These are phyloP conservation scores for Mycotypha africana DNA, from an alignment of 371 early-diverging fungal genomes.

Conservation along the genomic window DNA sequence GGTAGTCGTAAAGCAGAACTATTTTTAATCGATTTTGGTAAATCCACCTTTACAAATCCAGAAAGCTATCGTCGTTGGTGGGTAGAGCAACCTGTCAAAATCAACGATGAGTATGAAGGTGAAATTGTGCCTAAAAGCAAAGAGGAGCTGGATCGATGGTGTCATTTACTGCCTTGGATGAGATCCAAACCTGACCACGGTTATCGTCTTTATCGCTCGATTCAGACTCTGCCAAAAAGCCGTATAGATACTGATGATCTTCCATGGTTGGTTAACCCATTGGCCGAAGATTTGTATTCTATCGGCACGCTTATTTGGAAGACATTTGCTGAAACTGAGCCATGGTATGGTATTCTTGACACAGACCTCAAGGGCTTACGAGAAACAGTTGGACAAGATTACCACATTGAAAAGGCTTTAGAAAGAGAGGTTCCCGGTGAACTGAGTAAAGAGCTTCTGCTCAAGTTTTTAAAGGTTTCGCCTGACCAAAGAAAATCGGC, in stretches of 20 bases:
- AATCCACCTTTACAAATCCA: constrained; percentile 42
- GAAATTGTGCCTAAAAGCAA: constrained; percentile 27
- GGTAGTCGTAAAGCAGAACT: constrained; percentile 40
- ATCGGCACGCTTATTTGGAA: constrained; percentile 64
- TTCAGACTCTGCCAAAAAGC: constrained; percentile 53
- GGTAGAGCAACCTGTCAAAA: constrained; percentile 21
- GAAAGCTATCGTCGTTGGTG: constrained; percentile 49
- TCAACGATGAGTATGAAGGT: constrained; percentile 15
- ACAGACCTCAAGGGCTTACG: constrained; percentile 52
- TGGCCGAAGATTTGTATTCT: constrained; percentile 60
- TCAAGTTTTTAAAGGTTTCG: constrained; percentile 36
- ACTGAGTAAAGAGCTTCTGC: constrained; percentile 38
- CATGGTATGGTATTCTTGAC: constrained; percentile 60
- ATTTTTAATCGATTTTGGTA: constrained; percentile 60
- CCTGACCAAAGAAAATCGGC: constrained; percentile 45
- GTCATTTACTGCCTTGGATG: constrained; percentile 42
- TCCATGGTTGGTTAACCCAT: constrained; percentile 46
- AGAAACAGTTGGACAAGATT: constrained; percentile 46
- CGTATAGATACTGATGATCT: constrained; percentile 39
- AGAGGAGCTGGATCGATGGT: constrained; percentile 39
- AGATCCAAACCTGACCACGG: constrained; percentile 54
- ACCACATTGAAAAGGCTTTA: constrained; percentile 41
- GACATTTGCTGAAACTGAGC: constrained; percentile 55
- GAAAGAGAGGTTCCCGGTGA: constrained; percentile 45
- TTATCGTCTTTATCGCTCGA: constrained; percentile 49